Percentiles rank a stretch among this genome's conserved stretches.
Conservation (phyloP, 345 rosid species). For the Dipteronia dyeriana region DNA sequence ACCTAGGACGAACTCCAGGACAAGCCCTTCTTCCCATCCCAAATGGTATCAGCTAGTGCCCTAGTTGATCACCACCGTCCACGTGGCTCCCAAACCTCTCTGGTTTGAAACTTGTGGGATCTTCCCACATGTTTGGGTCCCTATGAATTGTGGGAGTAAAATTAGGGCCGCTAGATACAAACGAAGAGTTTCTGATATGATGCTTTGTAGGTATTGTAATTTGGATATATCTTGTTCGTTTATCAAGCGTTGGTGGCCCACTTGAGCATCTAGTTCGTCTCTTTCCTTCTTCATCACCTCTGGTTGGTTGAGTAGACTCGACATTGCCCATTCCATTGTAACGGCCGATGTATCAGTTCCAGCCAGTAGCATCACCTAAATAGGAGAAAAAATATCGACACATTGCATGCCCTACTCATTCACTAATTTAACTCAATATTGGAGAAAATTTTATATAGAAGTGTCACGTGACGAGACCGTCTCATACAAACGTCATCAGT, state of each 20-base stretch:
- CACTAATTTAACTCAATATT: no score
- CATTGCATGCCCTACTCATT: no score
- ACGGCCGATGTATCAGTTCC: slow-evolving; percentile 54
- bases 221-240: slow-evolving; percentile 42
- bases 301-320: slow-evolving; percentile 49
- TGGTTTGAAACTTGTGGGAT: slow-evolving; percentile 43
- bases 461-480: no score
- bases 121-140: slow-evolving; percentile 46
- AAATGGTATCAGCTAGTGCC: slow-evolving; percentile 30
- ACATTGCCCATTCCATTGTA: slow-evolving; percentile 63
- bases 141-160: slow-evolving; percentile 59
- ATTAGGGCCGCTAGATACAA: slow-evolving; percentile 47
- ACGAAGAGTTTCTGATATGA: slow-evolving; percentile 43
- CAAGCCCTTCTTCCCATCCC: slow-evolving; percentile 52
- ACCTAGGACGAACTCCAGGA: no score
- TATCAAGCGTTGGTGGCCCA: slow-evolving; percentile 40
- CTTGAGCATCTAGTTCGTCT: slow-evolving; percentile 31
- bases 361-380: slow-evolving; percentile 35
- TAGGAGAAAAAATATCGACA: background rate
- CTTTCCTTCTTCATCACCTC: slow-evolving; percentile 29
- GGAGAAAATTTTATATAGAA: no score
- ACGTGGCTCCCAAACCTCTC: slow-evolving; percentile 40
- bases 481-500: no score
- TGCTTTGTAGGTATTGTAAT: slow-evolving; percentile 38
- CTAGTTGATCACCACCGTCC: background rate